Base-by-base conservation (phyloP, 257 asterid genomes). In the Cruciata laevipes region DNA sequence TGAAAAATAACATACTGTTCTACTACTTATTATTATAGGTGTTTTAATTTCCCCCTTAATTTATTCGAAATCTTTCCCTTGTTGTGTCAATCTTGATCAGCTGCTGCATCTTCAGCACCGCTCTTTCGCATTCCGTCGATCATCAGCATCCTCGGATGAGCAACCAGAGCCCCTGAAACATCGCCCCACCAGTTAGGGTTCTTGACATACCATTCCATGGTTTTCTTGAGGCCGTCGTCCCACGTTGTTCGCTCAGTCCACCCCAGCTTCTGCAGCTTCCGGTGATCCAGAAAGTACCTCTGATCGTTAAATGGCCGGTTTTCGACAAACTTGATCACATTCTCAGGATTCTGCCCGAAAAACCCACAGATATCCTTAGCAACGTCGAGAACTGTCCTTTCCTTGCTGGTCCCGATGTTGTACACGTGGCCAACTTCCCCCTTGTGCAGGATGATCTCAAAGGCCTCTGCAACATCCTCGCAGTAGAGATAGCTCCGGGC, bases 101-200 rank as follows among this genome's bases (percentile, higher is more conserved):
- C 30, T 27, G 73, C 96, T 87, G 74, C 97, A 33, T 33, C 38
- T 27, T 27, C 17, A 47, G 55, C 1, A 47, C 7, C 1, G 20
- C 11, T 47, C 20, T 47, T 47, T 17, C 55, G 8, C 5, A 2
- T 47, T 17, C 55, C 55, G 16, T 47, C 55, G 20, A 47, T 16
- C 55, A 14, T 17, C 65, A 76, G 33, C 33, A 93, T 93, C 75
- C 96, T 83, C 17, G 99, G 99, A 74, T 93, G 99, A 73, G 99
- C 97, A 66, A 88, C 87, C 89, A 93, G 70, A 40, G 99, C 99
- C 33, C 97, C 97, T 3, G 97, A 80, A n/a, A 93, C 95, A 80
- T 93, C 96, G 4, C 99, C 99, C 99, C 99, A 93, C 98, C 98
- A 92, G 21, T 81, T 82, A 11, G 97, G 98, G 70, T 87, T 89